These are phyloP conservation scores for Sporormia fimetaria DNA, from an alignment of 495 filamentous ascomycete genomes.

Conservation along the genomic window DNA sequence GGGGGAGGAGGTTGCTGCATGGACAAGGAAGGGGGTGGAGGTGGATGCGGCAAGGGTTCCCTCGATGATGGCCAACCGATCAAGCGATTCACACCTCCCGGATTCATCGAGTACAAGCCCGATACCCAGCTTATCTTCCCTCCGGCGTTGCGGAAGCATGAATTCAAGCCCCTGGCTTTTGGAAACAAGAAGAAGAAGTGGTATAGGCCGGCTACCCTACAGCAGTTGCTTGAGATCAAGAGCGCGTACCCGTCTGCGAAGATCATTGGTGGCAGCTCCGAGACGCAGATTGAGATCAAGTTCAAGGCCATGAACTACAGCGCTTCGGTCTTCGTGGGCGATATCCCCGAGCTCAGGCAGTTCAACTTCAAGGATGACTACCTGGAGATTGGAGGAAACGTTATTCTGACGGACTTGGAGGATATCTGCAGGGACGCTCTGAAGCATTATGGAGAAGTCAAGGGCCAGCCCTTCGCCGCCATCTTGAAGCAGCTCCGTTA, in stretches of 20 bases:
- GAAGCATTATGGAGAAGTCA: conserved; percentile 60
- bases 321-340: conserved; percentile 82
- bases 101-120: conserved; percentile 86
- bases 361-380: conserved; percentile 70
- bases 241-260: conserved; percentile 74
- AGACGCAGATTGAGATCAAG: conserved; percentile 96
- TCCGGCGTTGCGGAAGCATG: conserved; percentile 66
- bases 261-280: conserved; percentile 88
- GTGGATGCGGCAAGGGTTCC: conserved; percentile 47
- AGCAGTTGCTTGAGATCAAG: conserved; percentile 88
- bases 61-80: conserved; percentile 42
- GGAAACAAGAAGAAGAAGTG: conserved; percentile 92
- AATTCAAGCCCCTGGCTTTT: conserved; percentile 70
- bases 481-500: conserved; percentile 75
- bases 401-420: conserved; percentile 77
- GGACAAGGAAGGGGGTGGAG: conserved; percentile 40
- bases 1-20: conserved; percentile 62
- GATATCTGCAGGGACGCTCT: conserved; percentile 61
- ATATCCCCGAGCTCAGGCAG: conserved; percentile 76
- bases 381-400: conserved; percentile 82
- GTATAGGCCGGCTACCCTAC: conserved; percentile 78
- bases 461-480: conserved; percentile 61
- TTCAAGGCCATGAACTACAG: conserved; percentile 92
- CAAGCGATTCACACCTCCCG: conserved; percentile 65
- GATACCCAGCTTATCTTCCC: conserved; percentile 95